Conservation (phyloP, 768 basidiomycete genomes). For the Lactarius sp. region DNA sequence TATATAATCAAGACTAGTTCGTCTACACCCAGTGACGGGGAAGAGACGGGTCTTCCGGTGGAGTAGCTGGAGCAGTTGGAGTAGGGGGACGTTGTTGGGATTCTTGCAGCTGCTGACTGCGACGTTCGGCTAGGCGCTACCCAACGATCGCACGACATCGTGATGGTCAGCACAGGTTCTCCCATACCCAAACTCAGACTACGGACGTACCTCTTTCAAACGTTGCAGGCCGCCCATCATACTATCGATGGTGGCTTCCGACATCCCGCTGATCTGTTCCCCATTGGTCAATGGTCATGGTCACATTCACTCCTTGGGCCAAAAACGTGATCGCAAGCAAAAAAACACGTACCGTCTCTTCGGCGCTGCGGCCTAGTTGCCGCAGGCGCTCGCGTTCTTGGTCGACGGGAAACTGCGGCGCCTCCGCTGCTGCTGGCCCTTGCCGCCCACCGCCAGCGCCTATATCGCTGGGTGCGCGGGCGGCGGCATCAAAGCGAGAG, state of each 20-base stretch:
- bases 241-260: slow-evolving; percentile 62
- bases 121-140: slow-evolving; percentile 35
- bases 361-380: slow-evolving; percentile 29
- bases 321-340: not conserved
- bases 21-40: slow-evolving; percentile 7
- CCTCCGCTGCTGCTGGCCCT: not conserved
- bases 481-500: not conserved
- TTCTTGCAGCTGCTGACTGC: slow-evolving; percentile 28
- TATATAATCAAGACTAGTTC: not conserved
- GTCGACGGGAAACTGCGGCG: not conserved
- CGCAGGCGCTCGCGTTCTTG: slow-evolving; percentile 20
- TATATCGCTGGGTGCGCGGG: no score
- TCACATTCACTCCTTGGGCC: no score
- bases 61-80: not conserved
- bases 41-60: slow-evolving; percentile 27
- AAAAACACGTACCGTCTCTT: slow-evolving; percentile 33
- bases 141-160: not conserved
- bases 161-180: not conserved
- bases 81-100: slow-evolving; percentile 37
- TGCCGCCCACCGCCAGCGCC: no score
- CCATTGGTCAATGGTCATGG: not conserved
- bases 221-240: slow-evolving; percentile 52
- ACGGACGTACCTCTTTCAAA: slow-evolving; percentile 50
- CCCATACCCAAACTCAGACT: not conserved
- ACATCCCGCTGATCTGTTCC: slow-evolving; percentile 54